phyloP scores from a whole-genome alignment of 495 filamentous ascomycete species.

The Durotheca rogersii region DNA sequence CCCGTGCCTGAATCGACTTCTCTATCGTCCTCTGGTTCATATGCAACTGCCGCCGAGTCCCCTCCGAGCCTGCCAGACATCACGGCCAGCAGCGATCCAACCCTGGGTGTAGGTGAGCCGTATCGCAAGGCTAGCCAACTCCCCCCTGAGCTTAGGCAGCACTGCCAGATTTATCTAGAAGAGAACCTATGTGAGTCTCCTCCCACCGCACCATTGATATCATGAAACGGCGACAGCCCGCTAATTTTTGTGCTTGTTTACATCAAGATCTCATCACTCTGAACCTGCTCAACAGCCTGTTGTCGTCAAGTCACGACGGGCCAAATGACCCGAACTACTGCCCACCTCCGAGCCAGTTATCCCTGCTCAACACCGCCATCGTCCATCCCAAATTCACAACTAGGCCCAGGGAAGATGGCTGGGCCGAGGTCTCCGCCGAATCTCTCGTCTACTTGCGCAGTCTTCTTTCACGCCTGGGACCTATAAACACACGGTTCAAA shows the following conservation, averaged over 20 bases:
- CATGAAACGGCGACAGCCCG: too few relatives aligned
- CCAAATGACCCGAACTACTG: constrained; percentile 44
- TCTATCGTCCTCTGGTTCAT: constrained; percentile 21
- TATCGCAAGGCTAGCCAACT: constrained; percentile 57
- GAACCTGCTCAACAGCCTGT: constrained; percentile 62
- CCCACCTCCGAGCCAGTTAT: constrained; percentile 60
- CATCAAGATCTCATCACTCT: constrained; percentile 69
- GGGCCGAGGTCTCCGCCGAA: constrained; percentile 40
- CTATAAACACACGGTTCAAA: constrained; percentile 45
- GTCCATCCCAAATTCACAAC: constrained; percentile 70
- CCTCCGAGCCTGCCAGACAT: constrained; percentile 2
- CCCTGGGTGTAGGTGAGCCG: constrained; percentile 4
- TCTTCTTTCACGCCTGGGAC: constrained; percentile 42
- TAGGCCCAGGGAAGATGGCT: constrained; percentile 36
- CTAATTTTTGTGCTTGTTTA: too few relatives aligned
- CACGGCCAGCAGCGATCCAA: constrained; percentile 11
- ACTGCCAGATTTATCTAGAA: constrained; percentile 72
- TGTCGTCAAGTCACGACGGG: constrained; percentile 44
- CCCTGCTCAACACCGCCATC: constrained; percentile 65
- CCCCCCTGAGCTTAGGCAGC: constrained; percentile 62
- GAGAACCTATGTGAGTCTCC: constrained; percentile 63
- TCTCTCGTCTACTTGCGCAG: constrained; percentile 44
- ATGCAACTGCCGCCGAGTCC: constrained; percentile 20
- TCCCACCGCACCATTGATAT: constrained; percentile 3
- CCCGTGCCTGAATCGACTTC: background rate